Conservation (phyloP, 1,139 yeast genomes). For the Sugiyamaella castrensis region DNA sequence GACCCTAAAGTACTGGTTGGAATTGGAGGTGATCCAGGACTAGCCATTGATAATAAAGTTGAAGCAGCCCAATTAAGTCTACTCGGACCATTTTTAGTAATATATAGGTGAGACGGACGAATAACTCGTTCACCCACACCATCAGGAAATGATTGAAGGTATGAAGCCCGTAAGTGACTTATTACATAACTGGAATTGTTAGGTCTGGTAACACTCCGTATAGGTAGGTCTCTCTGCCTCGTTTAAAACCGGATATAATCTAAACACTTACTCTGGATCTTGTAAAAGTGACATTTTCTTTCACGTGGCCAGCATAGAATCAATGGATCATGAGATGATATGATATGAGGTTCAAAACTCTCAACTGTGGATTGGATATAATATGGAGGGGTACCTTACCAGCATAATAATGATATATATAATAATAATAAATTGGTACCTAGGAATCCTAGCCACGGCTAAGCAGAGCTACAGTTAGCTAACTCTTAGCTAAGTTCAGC, state of each 20-base stretch:
- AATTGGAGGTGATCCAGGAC: slow-evolving; percentile 33
- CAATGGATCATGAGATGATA: no score
- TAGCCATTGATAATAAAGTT: slow-evolving; percentile 28
- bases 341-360: no score
- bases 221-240: slow-evolving; percentile 1
- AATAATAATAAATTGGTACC: no score
- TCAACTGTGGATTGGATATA: no score
- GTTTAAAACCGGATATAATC: neutral
- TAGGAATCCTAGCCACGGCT: no score
- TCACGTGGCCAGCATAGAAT: no score
- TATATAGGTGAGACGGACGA: slow-evolving; percentile 33
- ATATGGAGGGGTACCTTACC: no score
- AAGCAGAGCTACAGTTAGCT: no score
- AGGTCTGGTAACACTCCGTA: slow-evolving; percentile 4
- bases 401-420: no score
- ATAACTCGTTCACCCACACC: slow-evolving; percentile 36
- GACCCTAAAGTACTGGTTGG: slow-evolving; percentile 20
- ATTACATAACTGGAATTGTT: slow-evolving; percentile 30
- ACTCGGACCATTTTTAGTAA: slow-evolving; percentile 30
- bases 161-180: slow-evolving; percentile 34
- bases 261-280: slow-evolving; percentile 30
- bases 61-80: slow-evolving; percentile 31
- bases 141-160: slow-evolving; percentile 34
- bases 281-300: slow-evolving; percentile 31
- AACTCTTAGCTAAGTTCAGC: no score